phyloP scores from a whole-genome alignment of 2,329 filamentous ascomycete species.

The Ascochyta viciae-villosae region DNA sequence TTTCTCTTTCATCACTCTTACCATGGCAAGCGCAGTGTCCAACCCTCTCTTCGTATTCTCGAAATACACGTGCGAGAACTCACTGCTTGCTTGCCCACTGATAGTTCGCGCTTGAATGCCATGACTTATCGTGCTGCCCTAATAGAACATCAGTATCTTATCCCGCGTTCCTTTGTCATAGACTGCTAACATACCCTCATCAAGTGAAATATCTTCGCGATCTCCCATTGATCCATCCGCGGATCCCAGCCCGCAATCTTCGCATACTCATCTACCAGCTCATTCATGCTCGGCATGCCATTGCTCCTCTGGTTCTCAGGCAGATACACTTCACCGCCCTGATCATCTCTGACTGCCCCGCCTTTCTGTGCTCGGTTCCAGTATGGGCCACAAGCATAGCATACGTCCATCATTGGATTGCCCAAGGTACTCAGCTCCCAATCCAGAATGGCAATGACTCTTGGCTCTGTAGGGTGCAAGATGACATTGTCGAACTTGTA shows the following conservation, averaged over 20 bases:
- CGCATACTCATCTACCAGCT: conserved; percentile 70
- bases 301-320: conserved; percentile 54
- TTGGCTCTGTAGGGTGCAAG: conserved; percentile 84
- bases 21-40: conserved; percentile 37
- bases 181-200: conserved; percentile 37
- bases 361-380: conserved; percentile 46
- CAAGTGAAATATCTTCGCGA: conserved; percentile 45
- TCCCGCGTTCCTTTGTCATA: background rate
- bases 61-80: conserved; percentile 47
- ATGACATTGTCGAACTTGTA: conserved; percentile 76
- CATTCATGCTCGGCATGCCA: conserved; percentile 68
- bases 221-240: conserved; percentile 41
- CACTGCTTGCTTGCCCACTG: conserved; percentile 46
- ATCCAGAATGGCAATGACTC: conserved; percentile 90
- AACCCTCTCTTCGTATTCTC: conserved; percentile 43
- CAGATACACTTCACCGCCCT: conserved; percentile 50
- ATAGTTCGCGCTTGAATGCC: conserved; percentile 47
- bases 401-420: conserved; percentile 87
- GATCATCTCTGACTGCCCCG: conserved; percentile 30
- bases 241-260: conserved; percentile 76
- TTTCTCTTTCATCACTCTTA: conserved; percentile 37
- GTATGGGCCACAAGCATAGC: conserved; percentile 71
- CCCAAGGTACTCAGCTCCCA: conserved; percentile 98
- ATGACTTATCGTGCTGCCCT: conserved; percentile 46
- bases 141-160: background rate